phyloP scores from a whole-genome alignment of 1,139 yeast species.

The Saccharomyces hybrid region DNA sequence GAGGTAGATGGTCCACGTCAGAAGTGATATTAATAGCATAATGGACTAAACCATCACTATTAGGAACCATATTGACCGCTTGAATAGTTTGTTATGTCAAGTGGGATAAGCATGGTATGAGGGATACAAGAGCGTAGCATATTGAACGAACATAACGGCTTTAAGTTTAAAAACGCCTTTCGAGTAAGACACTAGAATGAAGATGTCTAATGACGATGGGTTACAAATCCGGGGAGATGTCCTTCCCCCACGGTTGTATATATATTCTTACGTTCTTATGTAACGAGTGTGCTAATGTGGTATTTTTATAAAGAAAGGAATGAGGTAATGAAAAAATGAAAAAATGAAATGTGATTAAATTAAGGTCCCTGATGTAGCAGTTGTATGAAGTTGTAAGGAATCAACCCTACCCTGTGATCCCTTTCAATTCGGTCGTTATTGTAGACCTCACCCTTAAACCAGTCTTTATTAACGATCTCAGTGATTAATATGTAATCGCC shows the following conservation, averaged over 20 bases:
- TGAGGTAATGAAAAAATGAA: neutral
- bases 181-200: neutral
- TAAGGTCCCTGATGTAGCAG: constrained; percentile 10
- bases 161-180: too few species aligned
- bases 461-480: constrained; percentile 27
- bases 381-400: constrained; percentile 29
- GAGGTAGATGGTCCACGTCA: neutral
- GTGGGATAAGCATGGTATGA: too few species aligned
- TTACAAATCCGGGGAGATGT: neutral
- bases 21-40: neutral
- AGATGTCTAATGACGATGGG: neutral
- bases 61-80: too few species aligned
- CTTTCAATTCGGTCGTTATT: constrained; percentile 19
- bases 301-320: neutral
- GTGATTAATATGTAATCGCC: constrained; percentile 29
- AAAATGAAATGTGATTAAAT: neutral
- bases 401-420: constrained; percentile 23
- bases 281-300: neutral
- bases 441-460: constrained; percentile 31
- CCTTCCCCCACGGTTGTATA: neutral
- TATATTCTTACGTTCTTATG: neutral
- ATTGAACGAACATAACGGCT: too few species aligned
- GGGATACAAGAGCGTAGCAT: too few species aligned
- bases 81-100: neutral
- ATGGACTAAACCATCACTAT: neutral